A percentile compares a stretch with the other conserved stretches of the same genome.
Evolutionary conservation across 768 basidiomycete species (phyloP).

Genomic region (Peribolospora kevripleyi): DNA sequence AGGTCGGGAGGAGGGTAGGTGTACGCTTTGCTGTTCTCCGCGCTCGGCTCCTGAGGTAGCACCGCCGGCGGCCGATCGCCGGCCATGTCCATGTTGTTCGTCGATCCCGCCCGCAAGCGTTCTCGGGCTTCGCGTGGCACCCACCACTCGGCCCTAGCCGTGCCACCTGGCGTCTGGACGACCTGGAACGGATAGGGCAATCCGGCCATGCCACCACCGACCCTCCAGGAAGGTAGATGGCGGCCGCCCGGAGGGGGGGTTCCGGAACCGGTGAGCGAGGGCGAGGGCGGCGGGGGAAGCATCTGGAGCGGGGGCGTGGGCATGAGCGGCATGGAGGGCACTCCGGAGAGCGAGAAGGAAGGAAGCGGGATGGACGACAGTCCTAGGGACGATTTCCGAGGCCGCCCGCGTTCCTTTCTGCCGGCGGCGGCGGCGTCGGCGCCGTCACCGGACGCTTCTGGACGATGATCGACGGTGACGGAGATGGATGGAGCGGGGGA

Average conservation of each 20-base stretch:
- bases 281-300: slow-evolving; percentile 8
- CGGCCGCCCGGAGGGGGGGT: slow-evolving; percentile 6
- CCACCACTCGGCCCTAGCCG: slow-evolving; percentile 1
- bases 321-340: background rate
- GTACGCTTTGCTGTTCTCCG: background rate
- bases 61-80: too few species aligned
- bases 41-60: slow-evolving; percentile 1
- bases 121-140: too few species aligned
- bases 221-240: background rate
- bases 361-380: background rate
- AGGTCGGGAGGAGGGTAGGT: slow-evolving; percentile 9
- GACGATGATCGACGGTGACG: too few species aligned
- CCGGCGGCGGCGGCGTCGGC: too few species aligned
- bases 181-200: slow-evolving; percentile 7
- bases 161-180: slow-evolving; percentile 8
- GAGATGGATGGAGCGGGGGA: too few species aligned
- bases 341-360: background rate
- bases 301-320: background rate
- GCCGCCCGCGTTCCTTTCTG: too few species aligned
- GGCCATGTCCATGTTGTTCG: too few species aligned
- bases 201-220: background rate
- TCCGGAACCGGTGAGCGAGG: slow-evolving; percentile 3
- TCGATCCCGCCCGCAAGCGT: too few species aligned
- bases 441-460: too few species aligned
- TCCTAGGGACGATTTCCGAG: too few species aligned